phyloP scores from a whole-genome alignment of 2,329 filamentous ascomycete genomes.

The Harringtonia lauricola region DNA sequence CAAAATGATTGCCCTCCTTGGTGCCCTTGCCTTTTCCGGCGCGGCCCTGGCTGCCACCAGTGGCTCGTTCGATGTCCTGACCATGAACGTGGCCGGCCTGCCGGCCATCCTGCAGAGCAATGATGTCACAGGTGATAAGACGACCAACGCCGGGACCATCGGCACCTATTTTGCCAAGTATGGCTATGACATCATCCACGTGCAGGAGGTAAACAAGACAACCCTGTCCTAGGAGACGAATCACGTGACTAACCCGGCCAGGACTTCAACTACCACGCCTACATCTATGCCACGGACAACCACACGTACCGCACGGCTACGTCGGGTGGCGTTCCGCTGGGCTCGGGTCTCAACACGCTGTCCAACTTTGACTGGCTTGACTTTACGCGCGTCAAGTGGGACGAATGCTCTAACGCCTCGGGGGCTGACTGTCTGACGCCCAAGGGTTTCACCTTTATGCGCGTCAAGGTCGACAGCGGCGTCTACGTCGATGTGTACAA shows the following conservation, averaged over 20 bases:
- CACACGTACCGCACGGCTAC: conserved; percentile 52
- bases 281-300: conserved; percentile 48
- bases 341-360: conserved; percentile 53
- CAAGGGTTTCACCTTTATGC: conserved; percentile 61
- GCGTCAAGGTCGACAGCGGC: conserved; percentile 35
- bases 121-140: conserved; percentile 51
- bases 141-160: conserved; percentile 42
- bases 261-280: conserved; percentile 58
- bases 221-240: neutral
- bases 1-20: too few relatives aligned
- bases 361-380: conserved; percentile 46
- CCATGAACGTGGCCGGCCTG: conserved; percentile 51
- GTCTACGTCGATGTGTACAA: conserved; percentile 56
- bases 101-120: conserved; percentile 46
- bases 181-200: conserved; percentile 49
- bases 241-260: conserved; percentile 10
- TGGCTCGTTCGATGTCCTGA: conserved; percentile 37
- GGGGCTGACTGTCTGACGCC: conserved; percentile 53
- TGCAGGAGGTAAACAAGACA: conserved; percentile 41
- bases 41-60: too few relatives aligned
- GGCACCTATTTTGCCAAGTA: conserved; percentile 45
- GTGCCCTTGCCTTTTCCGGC: too few relatives aligned
- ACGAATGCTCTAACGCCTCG: conserved; percentile 42
- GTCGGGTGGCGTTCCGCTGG: conserved; percentile 52
- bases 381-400: conserved; percentile 48